Conservation (phyloP, 2,329 filamentous ascomycete genomes). For the Sporothrix pallida region DNA sequence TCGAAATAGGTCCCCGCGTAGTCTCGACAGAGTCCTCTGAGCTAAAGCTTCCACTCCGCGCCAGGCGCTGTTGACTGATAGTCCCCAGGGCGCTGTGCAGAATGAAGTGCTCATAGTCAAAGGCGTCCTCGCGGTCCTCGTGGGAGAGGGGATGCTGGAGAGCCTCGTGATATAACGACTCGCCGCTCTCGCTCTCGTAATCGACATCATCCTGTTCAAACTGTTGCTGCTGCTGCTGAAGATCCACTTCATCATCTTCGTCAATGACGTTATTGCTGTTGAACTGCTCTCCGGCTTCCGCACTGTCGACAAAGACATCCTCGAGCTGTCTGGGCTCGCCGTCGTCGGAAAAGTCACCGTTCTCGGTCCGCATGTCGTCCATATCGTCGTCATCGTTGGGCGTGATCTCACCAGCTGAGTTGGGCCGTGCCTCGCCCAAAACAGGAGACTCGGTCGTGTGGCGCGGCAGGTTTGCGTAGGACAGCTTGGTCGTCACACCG, state of each 20-base stretch:
- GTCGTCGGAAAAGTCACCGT: constrained; percentile 44
- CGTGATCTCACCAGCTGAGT: neutral
- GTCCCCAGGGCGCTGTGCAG: constrained; percentile 89
- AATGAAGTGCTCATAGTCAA: constrained; percentile 96
- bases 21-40: constrained; percentile 69
- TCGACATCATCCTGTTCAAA: constrained; percentile 43
- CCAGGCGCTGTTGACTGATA: constrained; percentile 62
- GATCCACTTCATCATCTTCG: constrained; percentile 44
- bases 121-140: constrained; percentile 91
- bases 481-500: constrained; percentile 38
- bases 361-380: constrained; percentile 51
- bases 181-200: constrained; percentile 66
- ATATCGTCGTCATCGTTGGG: constrained; percentile 45
- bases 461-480: constrained; percentile 7
- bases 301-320: constrained; percentile 41
- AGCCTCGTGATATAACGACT: constrained; percentile 68
- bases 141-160: constrained; percentile 71
- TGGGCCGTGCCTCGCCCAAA: neutral
- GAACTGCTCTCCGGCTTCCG: constrained; percentile 34
- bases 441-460: constrained; percentile 27
- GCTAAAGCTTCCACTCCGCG: constrained; percentile 57
- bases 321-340: constrained; percentile 42
- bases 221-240: neutral
- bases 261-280: constrained; percentile 43
- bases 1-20: constrained; percentile 55